Percentiles rank a stretch among this genome's conserved stretches.
phyloP scores from a whole-genome alignment of 169 alveolate genomes.

The Miamiensis avidus region DNA sequence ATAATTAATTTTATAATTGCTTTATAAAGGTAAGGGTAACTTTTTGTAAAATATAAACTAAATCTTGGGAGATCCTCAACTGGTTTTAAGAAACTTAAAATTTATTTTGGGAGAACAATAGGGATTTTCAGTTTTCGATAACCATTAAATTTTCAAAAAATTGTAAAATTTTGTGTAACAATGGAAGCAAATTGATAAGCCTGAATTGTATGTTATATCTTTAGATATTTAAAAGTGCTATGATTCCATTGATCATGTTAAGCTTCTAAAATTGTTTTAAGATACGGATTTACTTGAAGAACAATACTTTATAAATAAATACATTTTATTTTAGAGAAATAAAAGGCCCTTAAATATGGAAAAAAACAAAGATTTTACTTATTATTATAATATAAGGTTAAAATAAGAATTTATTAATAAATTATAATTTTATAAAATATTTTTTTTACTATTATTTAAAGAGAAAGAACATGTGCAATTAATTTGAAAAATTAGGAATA shows the following conservation, averaged over 20 bases:
- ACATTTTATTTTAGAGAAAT: slow-evolving; percentile 32
- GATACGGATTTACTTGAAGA: slow-evolving; percentile 24
- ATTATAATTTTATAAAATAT: neutral
- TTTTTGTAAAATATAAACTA: slow-evolving; percentile 15
- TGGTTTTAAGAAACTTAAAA: slow-evolving; percentile 39
- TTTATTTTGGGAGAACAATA: neutral
- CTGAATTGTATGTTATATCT: slow-evolving; percentile 23
- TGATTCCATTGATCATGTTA: slow-evolving; percentile 35
- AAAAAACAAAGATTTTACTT: neutral
- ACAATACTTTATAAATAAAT: slow-evolving; percentile 34
- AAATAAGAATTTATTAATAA: neutral
- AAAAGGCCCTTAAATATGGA: slow-evolving; percentile 12
- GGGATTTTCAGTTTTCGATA: slow-evolving; percentile 44
- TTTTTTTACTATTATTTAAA: neutral
- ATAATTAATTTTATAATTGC: too few species aligned
- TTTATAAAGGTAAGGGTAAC: too few species aligned
- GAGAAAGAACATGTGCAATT: neutral
- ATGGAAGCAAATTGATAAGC: slow-evolving; percentile 28
- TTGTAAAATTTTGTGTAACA: slow-evolving; percentile 31
- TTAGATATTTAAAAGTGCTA: slow-evolving; percentile 44
- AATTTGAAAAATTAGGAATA: neutral
- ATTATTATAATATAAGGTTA: neutral
- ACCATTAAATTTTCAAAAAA: slow-evolving; percentile 28
- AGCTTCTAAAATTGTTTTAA: slow-evolving; percentile 25
- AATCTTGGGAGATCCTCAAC: slow-evolving; percentile 26